Evolutionary conservation across 2,329 filamentous ascomycete species (phyloP).

Genomic region (Alternaria postmessia): DNA sequence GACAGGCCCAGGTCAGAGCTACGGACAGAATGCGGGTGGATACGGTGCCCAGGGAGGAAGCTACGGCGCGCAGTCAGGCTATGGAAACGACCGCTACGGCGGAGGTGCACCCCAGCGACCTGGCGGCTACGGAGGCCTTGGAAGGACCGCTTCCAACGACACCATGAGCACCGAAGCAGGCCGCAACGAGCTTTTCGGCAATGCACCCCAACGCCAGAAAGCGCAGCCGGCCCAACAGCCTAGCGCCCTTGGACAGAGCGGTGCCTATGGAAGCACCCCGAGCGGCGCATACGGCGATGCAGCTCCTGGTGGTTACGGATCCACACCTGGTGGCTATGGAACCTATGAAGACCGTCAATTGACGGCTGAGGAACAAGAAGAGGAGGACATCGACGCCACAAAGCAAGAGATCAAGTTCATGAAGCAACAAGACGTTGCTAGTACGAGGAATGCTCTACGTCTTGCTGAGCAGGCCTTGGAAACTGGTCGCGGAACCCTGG

Average conservation of each 20-base stretch:
- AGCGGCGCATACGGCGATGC: constrained; percentile 33
- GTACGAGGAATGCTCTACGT: constrained; percentile 69
- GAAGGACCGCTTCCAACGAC: constrained; percentile 53
- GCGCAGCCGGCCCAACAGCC: constrained; percentile 50
- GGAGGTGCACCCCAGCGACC: constrained; percentile 50
- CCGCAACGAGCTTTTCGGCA: constrained; percentile 71
- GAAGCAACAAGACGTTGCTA: constrained; percentile 76
- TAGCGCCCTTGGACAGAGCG: constrained; percentile 25
- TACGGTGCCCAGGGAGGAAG: constrained; percentile 39
- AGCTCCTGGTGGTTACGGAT: constrained; percentile 31
- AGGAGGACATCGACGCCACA: constrained; percentile 74
- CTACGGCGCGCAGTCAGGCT: constrained; percentile 47
- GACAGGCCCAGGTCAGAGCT: constrained; percentile 50
- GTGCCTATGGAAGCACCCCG: constrained; percentile 31
- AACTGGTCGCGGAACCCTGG: constrained; percentile 63
- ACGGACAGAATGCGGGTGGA: constrained; percentile 47
- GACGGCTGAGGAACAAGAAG: constrained; percentile 79
- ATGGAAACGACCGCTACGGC: constrained; percentile 59
- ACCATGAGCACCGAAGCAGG: constrained; percentile 59
- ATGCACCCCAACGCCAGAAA: constrained; percentile 60
- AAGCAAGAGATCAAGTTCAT: constrained; percentile 78
- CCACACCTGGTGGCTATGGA: constrained; percentile 51
- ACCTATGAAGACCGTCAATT: constrained; percentile 75
- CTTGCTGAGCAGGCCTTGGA: constrained; percentile 74
- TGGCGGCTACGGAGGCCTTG: constrained; percentile 52